Conservation (phyloP, 345 rosid species). For the Syzygium jambos region DNA sequence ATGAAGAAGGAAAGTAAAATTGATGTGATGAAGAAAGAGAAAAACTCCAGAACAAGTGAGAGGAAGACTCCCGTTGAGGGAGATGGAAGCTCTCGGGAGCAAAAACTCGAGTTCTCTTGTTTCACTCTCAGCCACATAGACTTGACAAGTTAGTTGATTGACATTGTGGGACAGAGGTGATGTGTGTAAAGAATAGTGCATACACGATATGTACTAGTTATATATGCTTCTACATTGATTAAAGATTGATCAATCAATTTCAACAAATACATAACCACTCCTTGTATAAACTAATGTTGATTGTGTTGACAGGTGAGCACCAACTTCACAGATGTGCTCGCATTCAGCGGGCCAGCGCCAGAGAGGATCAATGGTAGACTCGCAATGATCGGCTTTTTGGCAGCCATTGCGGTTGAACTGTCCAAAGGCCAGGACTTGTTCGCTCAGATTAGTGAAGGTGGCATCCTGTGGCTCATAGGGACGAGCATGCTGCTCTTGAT, state of each 20-base stretch:
- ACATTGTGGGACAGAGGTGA: neutral
- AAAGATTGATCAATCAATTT: neutral
- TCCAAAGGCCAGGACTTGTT: slow-evolving; percentile 59
- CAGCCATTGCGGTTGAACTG: slow-evolving; percentile 59
- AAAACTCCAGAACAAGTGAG: too few relatives aligned
- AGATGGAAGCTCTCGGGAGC: too few relatives aligned
- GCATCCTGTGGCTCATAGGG: slow-evolving; percentile 48
- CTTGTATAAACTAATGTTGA: neutral
- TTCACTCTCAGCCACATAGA: too few relatives aligned
- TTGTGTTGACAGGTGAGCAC: slow-evolving; percentile 30
- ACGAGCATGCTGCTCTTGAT: slow-evolving; percentile 40
- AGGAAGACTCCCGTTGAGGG: too few relatives aligned
- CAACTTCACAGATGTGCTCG: slow-evolving; percentile 47
- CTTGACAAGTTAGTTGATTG: neutral
- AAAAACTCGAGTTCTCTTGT: too few relatives aligned
- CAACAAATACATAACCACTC: neutral
- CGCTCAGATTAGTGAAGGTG: slow-evolving; percentile 51
- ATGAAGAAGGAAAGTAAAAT: too few relatives aligned
- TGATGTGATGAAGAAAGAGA: too few relatives aligned
- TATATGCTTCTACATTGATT: neutral
- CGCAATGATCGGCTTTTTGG: slow-evolving; percentile 78
- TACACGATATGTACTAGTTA: neutral
- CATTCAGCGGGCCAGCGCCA: slow-evolving; percentile 82
- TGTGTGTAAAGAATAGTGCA: neutral
- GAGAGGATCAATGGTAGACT: slow-evolving; percentile 81